Conservation (phyloP, 495 filamentous ascomycete genomes). For the Hyaloscypha finlandica region DNA sequence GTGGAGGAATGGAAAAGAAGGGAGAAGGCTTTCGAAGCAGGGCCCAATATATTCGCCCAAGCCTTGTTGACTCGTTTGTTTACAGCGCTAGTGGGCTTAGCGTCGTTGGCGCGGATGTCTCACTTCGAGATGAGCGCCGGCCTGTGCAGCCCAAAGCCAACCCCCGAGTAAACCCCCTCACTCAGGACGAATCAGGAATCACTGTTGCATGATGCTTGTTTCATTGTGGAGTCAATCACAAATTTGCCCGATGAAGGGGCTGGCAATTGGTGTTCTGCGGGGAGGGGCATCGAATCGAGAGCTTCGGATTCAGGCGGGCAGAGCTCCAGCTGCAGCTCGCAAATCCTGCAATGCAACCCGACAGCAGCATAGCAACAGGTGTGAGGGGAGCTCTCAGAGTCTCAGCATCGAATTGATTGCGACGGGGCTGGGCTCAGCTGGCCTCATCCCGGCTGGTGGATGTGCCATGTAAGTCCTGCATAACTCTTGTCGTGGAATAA, state of each 20-base stretch:
- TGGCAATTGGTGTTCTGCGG: neutral
- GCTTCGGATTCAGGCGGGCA: neutral
- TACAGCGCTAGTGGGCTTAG: constrained; percentile 8
- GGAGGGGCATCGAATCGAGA: neutral
- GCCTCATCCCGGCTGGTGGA: neutral
- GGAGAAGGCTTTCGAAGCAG: neutral
- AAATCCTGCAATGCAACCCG: neutral
- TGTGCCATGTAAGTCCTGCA: neutral
- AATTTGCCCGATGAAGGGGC: neutral
- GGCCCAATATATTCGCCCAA: neutral
- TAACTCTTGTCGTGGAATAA: constrained; percentile 3
- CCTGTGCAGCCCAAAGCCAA: neutral
- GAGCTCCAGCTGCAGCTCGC: neutral
- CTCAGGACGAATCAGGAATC: neutral
- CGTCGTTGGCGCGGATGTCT: constrained; percentile 4
- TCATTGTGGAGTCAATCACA: neutral
- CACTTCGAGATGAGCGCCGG: neutral
- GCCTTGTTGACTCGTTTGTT: constrained; percentile 12
- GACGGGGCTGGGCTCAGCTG: constrained; percentile 4
- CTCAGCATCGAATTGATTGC: constrained; percentile 8
- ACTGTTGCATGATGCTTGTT: neutral
- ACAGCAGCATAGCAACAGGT: neutral
- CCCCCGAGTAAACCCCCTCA: neutral
- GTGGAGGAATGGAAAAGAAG: constrained; percentile 34
- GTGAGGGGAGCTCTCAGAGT: neutral